phyloP scores from a whole-genome alignment of 129 eudicot genomes.

The sunflower (Helianthus annuus) region DNA sequence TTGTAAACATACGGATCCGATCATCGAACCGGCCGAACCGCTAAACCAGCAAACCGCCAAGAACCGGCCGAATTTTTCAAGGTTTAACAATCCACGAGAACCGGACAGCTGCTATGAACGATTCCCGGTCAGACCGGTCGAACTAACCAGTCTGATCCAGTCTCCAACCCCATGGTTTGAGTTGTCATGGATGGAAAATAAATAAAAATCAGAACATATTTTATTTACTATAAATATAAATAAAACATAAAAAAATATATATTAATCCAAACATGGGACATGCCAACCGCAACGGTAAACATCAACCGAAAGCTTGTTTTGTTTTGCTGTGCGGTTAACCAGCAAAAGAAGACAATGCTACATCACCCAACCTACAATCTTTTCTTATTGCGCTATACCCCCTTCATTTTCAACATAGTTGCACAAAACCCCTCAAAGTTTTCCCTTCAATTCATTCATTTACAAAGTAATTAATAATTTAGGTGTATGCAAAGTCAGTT shows the following conservation, averaged over 20 bases:
- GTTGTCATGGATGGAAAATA: background rate
- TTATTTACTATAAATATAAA: no score
- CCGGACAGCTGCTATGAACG: no score
- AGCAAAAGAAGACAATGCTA: slow-evolving; percentile 10
- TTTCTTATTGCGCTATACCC: background rate
- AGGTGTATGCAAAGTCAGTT: no score
- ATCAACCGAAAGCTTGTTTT: slow-evolving; percentile 23
- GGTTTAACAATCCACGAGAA: no score
- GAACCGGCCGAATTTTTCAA: no score
- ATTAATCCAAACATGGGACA: background rate
- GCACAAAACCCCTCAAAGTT: background rate
- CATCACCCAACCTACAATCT: background rate
- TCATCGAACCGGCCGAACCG: no score
- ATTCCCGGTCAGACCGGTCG: no score
- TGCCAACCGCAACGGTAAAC: slow-evolving; percentile 18
- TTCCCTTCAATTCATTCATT: background rate
- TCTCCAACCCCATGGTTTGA: background rate
- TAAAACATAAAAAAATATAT: no score
- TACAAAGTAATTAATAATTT: background rate
- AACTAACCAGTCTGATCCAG: no score
- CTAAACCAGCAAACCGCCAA: no score
- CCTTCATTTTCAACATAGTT: background rate
- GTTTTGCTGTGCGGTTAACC: slow-evolving; percentile 21
- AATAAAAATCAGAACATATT: background rate
- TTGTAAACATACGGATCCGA: no score